These are phyloP conservation scores for Botrytis byssoidea DNA, from an alignment of 2,329 filamentous ascomycete genomes.

Conservation along the genomic window DNA sequence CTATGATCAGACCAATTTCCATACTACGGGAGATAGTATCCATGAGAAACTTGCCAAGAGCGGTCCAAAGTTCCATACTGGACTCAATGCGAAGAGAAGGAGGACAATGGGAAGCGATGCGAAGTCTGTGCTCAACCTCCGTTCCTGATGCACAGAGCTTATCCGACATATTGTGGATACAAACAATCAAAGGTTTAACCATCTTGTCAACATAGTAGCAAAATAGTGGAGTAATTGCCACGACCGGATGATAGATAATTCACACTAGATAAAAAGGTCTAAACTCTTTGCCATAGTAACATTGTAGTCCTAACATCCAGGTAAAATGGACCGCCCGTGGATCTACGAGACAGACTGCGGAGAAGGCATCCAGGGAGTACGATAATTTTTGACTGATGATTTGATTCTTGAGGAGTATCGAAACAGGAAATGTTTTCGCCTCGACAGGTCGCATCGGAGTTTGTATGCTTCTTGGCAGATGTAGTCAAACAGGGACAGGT, in stretches of 20 bases:
- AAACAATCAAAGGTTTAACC: slow-evolving; percentile 5
- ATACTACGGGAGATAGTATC: background rate
- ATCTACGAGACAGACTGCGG: slow-evolving; percentile 9
- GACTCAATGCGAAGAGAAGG: slow-evolving; percentile 1
- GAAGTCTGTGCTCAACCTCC: slow-evolving; percentile 7
- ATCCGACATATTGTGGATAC: slow-evolving; percentile 7
- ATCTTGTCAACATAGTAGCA: background rate
- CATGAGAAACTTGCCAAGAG: slow-evolving; percentile 26
- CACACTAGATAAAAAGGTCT: too few relatives aligned
- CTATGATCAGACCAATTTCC: slow-evolving; percentile 5
- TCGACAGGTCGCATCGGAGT: slow-evolving; percentile 8
- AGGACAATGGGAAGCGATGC: slow-evolving; percentile 3
- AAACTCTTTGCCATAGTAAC: background rate
- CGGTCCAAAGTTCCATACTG: slow-evolving; percentile 18
- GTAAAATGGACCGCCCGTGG: background rate
- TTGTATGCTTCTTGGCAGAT: slow-evolving; percentile 10
- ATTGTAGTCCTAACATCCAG: slow-evolving; percentile 2
- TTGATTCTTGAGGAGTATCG: background rate
- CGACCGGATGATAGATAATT: slow-evolving; percentile 1
- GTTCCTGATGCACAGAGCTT: background rate
- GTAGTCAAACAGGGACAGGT: slow-evolving; percentile 20
- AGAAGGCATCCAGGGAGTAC: background rate
- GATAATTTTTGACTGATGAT: background rate
- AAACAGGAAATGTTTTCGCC: slow-evolving; percentile 18
- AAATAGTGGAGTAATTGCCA: slow-evolving; percentile 2